Evolutionary conservation across 768 basidiomycete genomes (phyloP), one percentile per base, ranked within the genome.

Genomic region (Imleria badia): DNA sequence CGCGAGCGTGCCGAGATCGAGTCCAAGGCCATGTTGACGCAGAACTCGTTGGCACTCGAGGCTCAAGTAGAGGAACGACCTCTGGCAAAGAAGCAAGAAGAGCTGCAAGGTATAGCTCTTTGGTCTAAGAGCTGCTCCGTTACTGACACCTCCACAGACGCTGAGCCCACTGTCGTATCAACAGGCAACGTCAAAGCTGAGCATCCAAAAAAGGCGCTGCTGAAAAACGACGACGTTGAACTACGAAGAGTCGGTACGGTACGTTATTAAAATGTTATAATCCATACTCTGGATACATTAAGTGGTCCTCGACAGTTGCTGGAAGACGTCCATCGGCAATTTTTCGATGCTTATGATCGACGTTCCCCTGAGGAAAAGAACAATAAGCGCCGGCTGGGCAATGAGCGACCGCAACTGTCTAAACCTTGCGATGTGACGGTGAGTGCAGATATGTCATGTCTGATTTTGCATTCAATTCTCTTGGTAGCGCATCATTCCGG

Each of bases 201-300:
- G 52, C 82, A 81, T 23, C 74, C 75, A 17, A 81, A 80, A 53
- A 91, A 88, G 66, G 90, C 93, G 0, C 69, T 98, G 31, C 72
- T 98, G 46, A 94, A 88, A 73, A 91, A 94, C 55, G 84, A 95
- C 57, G 96, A 98, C 67, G 66, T 69, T 23, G 96, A 99, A 74
- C 77, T 99, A 41, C 74, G 76, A 11, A 77, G 96, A 40, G 76
- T 99, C n/a, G 79, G 81, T 54, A 81, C 78, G 73, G 94, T 94
- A 62, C 50, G 81, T 51, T 11, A 6, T 35, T n/a, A 60, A 34
- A 36, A 19, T 42, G 35, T 14, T 19, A 14, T 8, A 15, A 26
- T 34, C 13, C 22, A 0, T 30, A 20, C 15, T 13, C 40, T 38
- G n/a, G 35, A 43, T 45, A 3, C 29, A 31, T 41, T n/a, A 3